A percentile compares a stretch with the other conserved stretches of the same genome.
These are phyloP conservation scores for Tricladium varicosporioides DNA, from an alignment of 2,329 filamentous ascomycete genomes.

Conservation along the genomic window DNA sequence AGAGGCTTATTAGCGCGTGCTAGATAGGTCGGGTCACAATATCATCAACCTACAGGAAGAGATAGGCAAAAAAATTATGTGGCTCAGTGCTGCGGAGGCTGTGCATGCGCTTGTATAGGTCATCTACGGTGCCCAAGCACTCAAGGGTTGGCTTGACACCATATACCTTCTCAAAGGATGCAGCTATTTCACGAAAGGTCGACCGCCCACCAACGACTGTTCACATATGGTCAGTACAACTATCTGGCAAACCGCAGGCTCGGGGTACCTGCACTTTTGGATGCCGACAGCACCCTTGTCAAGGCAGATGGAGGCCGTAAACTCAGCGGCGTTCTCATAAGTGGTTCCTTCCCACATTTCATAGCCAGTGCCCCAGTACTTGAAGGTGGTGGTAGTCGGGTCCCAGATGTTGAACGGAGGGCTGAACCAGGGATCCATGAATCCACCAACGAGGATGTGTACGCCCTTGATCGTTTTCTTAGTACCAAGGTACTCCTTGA, in stretches of 20 bases:
- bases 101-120: background rate
- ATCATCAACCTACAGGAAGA: background rate
- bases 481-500: conserved; percentile 38
- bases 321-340: conserved; percentile 39
- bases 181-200: background rate
- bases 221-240: background rate
- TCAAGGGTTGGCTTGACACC: background rate
- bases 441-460: conserved; percentile 40
- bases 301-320: conserved; percentile 34
- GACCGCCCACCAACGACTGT: conserved; percentile 4
- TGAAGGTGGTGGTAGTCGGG: conserved; percentile 25
- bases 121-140: background rate
- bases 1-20: background rate
- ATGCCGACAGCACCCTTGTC: conserved; percentile 17
- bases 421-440: conserved; percentile 32
- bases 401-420: conserved; percentile 24
- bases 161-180: background rate
- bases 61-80: background rate
- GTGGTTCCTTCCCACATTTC: conserved; percentile 39
- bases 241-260: background rate
- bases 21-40: background rate
- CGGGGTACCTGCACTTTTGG: background rate
- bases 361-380: conserved; percentile 38
- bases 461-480: conserved; percentile 40
- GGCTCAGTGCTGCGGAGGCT: background rate